Base-by-base conservation (phyloP, 129 eudicot species). In the Flaveria bidentis region DNA sequence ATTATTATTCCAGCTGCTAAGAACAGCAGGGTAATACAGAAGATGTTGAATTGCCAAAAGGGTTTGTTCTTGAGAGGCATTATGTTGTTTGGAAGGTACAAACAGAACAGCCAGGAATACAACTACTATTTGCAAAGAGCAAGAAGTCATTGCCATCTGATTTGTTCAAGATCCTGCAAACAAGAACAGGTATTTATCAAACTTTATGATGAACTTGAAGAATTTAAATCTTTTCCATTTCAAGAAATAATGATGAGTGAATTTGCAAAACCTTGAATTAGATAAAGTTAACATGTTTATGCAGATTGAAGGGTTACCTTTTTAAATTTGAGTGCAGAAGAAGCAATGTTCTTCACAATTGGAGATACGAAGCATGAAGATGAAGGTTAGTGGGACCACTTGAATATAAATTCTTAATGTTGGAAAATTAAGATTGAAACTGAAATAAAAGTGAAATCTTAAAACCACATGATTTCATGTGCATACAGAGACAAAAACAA, bases 51-150 rank as follows among this genome's bases (percentile, higher is more conserved):
- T 86, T 67, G 79, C 82, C 39, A 84, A 58, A 57, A 94, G 90
- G 74, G 86, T 86, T 52, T 94, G 85, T 20, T 76, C 74, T 84
- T 94, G 91, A 16, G 97, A 89, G n/a, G 84, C 69, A 69, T 76
- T 83, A 44, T 78, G 78, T 58, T 81, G 88, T 46, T 72, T 85
- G 10, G 87, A 78, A 51, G 78, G 86, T 68, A 79, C 57, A 44
- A 77, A 17, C 57, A 89, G 2, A 66, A 84, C 1, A 70, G 86
- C 72, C 62, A 87, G 64, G 61, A 86, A 47, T 51, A 83, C 52
- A 76, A 82, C 68, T 22, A 73, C 45, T 53, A 78, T 28, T 45
- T 36, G 66, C 71, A 33, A 58, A 11, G 15, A 71, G 64, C 62
- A 30, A 33, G 58, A 39, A 51, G 30, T 75, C 64, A 51, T 60